Percentiles rank a stretch among this genome's conserved stretches.
These are phyloP conservation scores for Tricholoma hemisulphureum DNA, from an alignment of 768 basidiomycete genomes.

Conservation along the genomic window DNA sequence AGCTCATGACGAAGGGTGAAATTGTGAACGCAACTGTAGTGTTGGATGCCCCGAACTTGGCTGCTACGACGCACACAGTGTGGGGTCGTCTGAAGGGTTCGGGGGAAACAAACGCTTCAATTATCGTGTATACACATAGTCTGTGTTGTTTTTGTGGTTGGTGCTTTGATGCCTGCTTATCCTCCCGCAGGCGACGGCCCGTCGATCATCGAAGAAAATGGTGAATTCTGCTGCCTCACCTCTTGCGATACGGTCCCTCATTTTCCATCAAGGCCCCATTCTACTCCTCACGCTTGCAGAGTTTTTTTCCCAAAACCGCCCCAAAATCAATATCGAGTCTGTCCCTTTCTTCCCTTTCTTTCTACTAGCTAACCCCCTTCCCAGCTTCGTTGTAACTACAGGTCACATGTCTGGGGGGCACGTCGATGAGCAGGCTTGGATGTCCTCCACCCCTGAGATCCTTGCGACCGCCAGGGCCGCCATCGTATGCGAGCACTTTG, in stretches of 20 bases:
- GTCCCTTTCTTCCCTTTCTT: not conserved
- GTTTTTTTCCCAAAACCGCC: conserved; percentile 24
- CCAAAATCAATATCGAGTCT: conserved; percentile 29
- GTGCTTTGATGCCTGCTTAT: not conserved
- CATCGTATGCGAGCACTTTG: conserved; percentile 31
- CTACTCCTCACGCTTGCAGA: conserved; percentile 30
- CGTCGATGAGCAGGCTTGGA: conserved; percentile 28
- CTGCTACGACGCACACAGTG: conserved; percentile 20
- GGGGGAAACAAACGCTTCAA: conserved; percentile 15
- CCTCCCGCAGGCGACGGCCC: conserved; percentile 26
- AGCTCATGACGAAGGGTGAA: conserved; percentile 14
- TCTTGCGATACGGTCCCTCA: not conserved
- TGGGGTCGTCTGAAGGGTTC: conserved; percentile 25
- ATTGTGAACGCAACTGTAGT: conserved; percentile 28
- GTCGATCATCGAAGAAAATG: conserved; percentile 32
- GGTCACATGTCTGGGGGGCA: conserved; percentile 29
- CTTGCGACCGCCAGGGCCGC: conserved; percentile 27
- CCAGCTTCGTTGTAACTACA: conserved; percentile 29
- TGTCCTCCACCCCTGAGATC: conserved; percentile 24
- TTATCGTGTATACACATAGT: conserved; percentile 30
- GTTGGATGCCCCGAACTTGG: conserved; percentile 27
- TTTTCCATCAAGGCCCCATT: conserved; percentile 22
- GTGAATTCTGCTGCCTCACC: conserved; percentile 3
- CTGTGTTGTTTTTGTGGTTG: not conserved
- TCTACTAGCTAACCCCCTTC: not conserved